A percentile compares a stretch with the other conserved stretches of the same genome.
These are phyloP conservation scores for Xylaria telfairii DNA, from an alignment of 495 filamentous ascomycete species.

Conservation along the genomic window DNA sequence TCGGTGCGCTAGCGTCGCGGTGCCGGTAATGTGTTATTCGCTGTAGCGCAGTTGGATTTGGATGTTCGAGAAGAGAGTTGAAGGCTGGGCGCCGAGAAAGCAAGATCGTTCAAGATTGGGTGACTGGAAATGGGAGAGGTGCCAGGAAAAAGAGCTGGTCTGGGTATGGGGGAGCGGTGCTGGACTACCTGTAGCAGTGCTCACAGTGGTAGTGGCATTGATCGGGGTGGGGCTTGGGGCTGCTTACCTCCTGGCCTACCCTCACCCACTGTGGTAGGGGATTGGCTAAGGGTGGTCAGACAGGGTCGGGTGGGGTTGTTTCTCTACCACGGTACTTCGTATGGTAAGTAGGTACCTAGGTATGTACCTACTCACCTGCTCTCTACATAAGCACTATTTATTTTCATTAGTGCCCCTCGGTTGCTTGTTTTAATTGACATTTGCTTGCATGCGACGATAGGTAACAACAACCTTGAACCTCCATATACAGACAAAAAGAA, in stretches of 20 bases:
- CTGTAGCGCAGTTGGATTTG: conserved; percentile 25
- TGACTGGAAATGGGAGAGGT: conserved; percentile 37
- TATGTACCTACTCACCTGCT: background rate
- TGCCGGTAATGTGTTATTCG: background rate
- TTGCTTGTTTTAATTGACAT: too few species aligned
- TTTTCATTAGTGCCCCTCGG: too few species aligned
- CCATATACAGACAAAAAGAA: too few species aligned
- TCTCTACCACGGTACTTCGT: background rate
- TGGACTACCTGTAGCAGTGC: conserved; percentile 13
- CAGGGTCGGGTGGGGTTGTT: conserved; percentile 13
- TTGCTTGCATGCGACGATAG: too few species aligned
- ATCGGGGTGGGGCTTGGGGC: conserved; percentile 16
- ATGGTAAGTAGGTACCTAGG: background rate
- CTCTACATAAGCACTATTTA: background rate
- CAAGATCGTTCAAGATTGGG: conserved; percentile 26
- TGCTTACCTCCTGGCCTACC: conserved; percentile 10
- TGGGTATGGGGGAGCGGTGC: conserved; percentile 22
- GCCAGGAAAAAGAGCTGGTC: conserved; percentile 31
- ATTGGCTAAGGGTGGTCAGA: conserved; percentile 9
- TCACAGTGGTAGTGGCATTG: conserved; percentile 13
- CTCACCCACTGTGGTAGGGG: background rate
- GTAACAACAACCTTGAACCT: too few species aligned
- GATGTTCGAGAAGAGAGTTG: conserved; percentile 29
- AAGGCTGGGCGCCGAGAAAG: conserved; percentile 41
- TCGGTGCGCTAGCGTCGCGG: background rate